Base-by-base conservation (phyloP, 345 rosid species). In the Eucalyptus decipiens region DNA sequence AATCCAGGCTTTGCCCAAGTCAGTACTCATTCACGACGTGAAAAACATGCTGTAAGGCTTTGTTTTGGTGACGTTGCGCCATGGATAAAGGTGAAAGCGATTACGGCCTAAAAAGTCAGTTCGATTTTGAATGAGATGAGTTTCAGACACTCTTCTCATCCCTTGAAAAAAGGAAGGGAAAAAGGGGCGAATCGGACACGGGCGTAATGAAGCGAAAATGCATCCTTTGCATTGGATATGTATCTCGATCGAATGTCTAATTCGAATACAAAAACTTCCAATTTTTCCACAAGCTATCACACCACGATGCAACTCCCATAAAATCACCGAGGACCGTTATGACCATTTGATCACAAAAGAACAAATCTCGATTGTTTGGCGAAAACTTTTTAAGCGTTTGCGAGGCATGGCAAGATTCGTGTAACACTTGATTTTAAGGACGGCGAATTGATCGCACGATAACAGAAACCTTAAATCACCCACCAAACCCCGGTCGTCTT, bases 321-420 rank as follows among this genome's bases (percentile, higher is more conserved):
- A 37, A 37, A 11, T 72, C 83, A 40, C 15, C 8, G 0, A 9
- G 13, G 45, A 56, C 30, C 1, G 0, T 56, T 56, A 11, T 11
- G 83, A 72, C 28, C 8, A 8, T 76, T 37, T 6, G 45, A 37
- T 6, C 4, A 76, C 28, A 2, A 21, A 10, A 76, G 45, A 19
- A 37, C 26, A 76, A 37, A 76, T 37, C 83, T 76, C 26, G 47
- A 76, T 76, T 13, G 21, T 72, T 37, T 37, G 81, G 42, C 1
- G 28, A 19, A 37, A 72, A 72, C 45, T 72, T 72, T 72, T 37
- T 72, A 67, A 32, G 10, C 21, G 6, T 32, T 30, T 32, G 80
- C 8, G 40, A 67, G 37, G 72, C 34, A 14, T 15, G 72, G 34
- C 34, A n/a, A 65, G 34, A 65, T 65, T 65, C 72, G n/a, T n/a